Evolutionary conservation across 2,329 filamentous ascomycete species (phyloP).

Genomic region (Sordariomycetes sp.): DNA sequence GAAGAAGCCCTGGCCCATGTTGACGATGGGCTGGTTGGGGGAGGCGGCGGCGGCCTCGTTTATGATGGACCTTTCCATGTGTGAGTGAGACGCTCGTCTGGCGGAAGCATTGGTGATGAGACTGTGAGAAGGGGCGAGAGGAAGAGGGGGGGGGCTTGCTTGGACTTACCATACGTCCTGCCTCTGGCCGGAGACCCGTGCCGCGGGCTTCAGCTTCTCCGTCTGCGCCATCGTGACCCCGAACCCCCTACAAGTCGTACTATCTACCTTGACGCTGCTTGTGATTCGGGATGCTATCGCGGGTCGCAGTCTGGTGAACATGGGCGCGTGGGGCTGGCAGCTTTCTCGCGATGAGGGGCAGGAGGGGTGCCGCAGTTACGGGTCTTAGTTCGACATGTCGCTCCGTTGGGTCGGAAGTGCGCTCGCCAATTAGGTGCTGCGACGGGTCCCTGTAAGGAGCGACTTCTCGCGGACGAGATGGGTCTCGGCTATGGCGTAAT

Average conservation of each 20-base stretch:
- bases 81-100: slow-evolving; percentile 1
- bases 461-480: neutral
- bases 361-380: neutral
- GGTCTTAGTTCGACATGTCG: neutral
- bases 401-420: neutral
- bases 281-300: neutral
- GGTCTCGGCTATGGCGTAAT: neutral
- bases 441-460: neutral
- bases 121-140: neutral
- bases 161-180: slow-evolving; percentile 37
- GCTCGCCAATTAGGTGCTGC: neutral
- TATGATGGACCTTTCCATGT: slow-evolving; percentile 42
- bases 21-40: slow-evolving; percentile 50
- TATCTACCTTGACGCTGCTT: neutral
- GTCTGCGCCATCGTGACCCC: slow-evolving; percentile 25
- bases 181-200: slow-evolving; percentile 32
- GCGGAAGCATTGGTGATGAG: neutral
- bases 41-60: slow-evolving; percentile 52
- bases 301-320: neutral
- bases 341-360: neutral
- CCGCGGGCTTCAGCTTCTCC: slow-evolving; percentile 34
- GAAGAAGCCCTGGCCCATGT: slow-evolving; percentile 60
- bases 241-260: slow-evolving; percentile 5
- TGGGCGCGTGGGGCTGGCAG: neutral
- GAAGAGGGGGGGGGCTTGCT: too few relatives aligned